Percentiles rank a stretch among this genome's conserved stretches.
These are phyloP conservation scores for Saccharum officinarum DNA, from an alignment of 176 grass and related monocot genomes.

Conservation along the genomic window DNA sequence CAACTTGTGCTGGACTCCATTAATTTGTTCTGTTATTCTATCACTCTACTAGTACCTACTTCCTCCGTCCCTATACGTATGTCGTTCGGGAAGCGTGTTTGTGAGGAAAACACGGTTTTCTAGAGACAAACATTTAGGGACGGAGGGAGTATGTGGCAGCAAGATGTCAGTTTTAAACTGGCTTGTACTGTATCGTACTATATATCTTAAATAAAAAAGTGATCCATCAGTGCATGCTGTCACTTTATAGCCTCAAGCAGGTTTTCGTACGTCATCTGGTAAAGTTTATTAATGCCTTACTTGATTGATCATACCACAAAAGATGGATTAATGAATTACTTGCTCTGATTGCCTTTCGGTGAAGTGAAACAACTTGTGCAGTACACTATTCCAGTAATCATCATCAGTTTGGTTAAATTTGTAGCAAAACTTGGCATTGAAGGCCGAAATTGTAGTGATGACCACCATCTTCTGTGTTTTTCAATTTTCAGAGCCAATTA, in stretches of 20 bases:
- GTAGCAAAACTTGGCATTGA: background rate
- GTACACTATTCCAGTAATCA: background rate
- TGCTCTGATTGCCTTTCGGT: constrained; percentile 1
- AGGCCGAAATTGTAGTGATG: background rate
- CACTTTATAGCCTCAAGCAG: constrained; percentile 18
- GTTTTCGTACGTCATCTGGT: background rate
- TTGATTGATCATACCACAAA: background rate
- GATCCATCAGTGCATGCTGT: background rate
- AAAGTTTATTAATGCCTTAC: background rate
- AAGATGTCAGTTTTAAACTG: background rate
- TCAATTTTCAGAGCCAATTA: background rate
- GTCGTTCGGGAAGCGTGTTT: too few relatives aligned
- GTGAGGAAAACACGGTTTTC: too few relatives aligned
- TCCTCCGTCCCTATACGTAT: too few relatives aligned
- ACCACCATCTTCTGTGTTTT: background rate
- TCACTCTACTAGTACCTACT: too few relatives aligned
- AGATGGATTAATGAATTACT: background rate
- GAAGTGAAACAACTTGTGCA: background rate
- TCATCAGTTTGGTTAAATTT: background rate
- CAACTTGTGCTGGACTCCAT: constrained; percentile 1
- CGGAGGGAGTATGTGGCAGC: background rate
- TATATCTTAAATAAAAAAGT: background rate
- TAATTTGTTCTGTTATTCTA: constrained; percentile 3
- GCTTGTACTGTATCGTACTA: background rate
- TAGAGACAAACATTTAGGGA: too few relatives aligned